These are phyloP conservation scores for Umbelopsis isabellina DNA, from an alignment of 192 early-diverging fungal species.

Conservation along the genomic window DNA sequence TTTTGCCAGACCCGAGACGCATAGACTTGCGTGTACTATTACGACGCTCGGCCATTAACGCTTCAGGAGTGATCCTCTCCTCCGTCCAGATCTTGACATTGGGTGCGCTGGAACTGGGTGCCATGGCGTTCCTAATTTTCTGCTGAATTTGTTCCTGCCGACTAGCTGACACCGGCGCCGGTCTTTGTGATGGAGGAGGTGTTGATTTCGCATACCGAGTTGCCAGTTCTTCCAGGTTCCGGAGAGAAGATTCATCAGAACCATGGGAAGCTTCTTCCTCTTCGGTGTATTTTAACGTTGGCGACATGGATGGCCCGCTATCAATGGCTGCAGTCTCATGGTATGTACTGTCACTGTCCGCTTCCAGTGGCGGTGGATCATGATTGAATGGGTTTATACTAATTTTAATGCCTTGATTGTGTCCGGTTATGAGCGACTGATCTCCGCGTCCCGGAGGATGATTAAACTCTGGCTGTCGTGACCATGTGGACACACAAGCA, in stretches of 20 bases:
- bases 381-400: conserved; percentile 6
- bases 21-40: background rate
- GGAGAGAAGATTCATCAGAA: conserved; percentile 5
- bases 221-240: background rate
- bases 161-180: background rate
- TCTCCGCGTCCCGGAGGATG: conserved; percentile 22
- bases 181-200: background rate
- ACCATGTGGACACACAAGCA: conserved; percentile 19
- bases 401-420: background rate
- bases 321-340: too few species aligned
- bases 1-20: conserved; percentile 5
- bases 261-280: too few species aligned
- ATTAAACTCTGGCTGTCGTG: conserved; percentile 12
- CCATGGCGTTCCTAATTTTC: conserved; percentile 14
- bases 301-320: too few species aligned
- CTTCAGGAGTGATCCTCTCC: conserved; percentile 16
- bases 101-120: background rate
- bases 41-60: conserved; percentile 2
- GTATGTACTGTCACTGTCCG: too few species aligned
- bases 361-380: background rate
- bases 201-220: conserved; percentile 9
- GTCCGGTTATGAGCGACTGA: conserved; percentile 5
- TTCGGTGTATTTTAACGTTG: too few species aligned
- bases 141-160: background rate
- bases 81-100: conserved; percentile 15